Base-by-base conservation (phyloP, 75 land plant genomes). In the Pseudotsuga menziesii region DNA sequence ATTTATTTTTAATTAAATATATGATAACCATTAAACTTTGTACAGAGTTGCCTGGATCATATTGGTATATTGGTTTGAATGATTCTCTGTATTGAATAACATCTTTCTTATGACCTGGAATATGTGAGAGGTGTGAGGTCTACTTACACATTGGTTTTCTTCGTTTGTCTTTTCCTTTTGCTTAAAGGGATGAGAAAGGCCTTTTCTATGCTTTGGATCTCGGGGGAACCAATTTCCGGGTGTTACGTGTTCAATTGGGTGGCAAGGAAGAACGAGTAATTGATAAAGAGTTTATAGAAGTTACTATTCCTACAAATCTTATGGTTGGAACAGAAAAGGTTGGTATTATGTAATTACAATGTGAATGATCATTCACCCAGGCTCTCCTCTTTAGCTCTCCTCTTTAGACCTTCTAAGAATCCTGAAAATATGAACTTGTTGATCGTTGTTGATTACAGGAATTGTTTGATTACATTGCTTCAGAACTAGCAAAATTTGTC, bases 391-490 rank as follows among this genome's bases (percentile, higher is more conserved):
- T 44, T 72, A 20, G 56, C 72, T 14, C 13, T 83, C 15, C 27
- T 78, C 23, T 36, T 44, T 72, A 20, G 56, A 13, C n/a, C 8
- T 58, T 60, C 52, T 73, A 93, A 88, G 84, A 87, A 36, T 83
- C 89, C 26, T 93, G 85, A 72, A 85, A 93, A 78, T 89, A 91
- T 64, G 84, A 89, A 80, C 91, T 87, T 52, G 77, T 83, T 54
- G 66, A 54, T 78, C 20, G 61, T 73, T 62, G 52, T 48, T 32
- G 19, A 12, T 56, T 75, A 71, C 79, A 93, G 96, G 88, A 89
- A 25, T 83, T 91, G 35, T 93, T 93, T 78, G 88, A 93, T 82
- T 93, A 89, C 67, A 88, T 91, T 83, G 96, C 90, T 57, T 80
- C 88, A 57, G 81, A 75, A 57, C 83, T 91, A 32, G 77, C 79